Evolutionary conservation across 169 alveolate species (phyloP).

Genomic region (Cystoisospora suis): DNA sequence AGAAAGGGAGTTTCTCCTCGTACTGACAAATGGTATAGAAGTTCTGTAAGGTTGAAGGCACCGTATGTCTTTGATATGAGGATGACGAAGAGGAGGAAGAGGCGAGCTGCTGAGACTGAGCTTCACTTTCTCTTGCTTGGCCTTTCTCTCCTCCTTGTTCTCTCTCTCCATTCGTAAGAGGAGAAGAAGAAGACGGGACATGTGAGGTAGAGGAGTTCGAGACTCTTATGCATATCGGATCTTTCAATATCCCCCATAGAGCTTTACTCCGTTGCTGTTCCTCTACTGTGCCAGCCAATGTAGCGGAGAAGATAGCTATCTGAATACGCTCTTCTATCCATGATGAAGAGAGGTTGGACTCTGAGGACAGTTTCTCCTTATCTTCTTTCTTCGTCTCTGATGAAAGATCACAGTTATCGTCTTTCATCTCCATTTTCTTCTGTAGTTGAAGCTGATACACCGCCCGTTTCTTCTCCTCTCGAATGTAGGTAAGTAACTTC

Average conservation of each 20-base stretch:
- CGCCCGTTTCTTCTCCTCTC: not conserved
- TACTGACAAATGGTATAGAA: not conserved
- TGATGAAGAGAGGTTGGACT: no score
- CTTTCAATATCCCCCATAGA: slow-evolving; percentile 4
- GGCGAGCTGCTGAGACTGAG: not conserved
- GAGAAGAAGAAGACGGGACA: not conserved
- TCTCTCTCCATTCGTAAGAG: no score
- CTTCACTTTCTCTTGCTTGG: no score
- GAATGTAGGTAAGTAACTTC: slow-evolving; percentile 68
- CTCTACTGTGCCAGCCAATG: slow-evolving; percentile 76
- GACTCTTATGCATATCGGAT: slow-evolving; percentile 15
- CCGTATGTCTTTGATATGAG: no score
- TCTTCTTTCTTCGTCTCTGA: not conserved
- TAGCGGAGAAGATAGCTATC: slow-evolving; percentile 89
- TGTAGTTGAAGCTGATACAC: not conserved
- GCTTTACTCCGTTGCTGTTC: not conserved
- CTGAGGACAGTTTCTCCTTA: not conserved
- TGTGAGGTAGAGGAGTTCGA: not conserved
- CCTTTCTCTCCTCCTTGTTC: not conserved
- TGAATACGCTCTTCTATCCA: slow-evolving; percentile 75
- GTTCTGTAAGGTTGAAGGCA: slow-evolving; percentile 20
- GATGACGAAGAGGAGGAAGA: no score
- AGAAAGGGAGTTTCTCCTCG: slow-evolving; percentile 37
- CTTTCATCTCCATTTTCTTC: not conserved
- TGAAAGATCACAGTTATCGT: no score